Evolutionary conservation across 805 yeast species (phyloP).

Genomic region (Kodamaea kaohsiungensis): DNA sequence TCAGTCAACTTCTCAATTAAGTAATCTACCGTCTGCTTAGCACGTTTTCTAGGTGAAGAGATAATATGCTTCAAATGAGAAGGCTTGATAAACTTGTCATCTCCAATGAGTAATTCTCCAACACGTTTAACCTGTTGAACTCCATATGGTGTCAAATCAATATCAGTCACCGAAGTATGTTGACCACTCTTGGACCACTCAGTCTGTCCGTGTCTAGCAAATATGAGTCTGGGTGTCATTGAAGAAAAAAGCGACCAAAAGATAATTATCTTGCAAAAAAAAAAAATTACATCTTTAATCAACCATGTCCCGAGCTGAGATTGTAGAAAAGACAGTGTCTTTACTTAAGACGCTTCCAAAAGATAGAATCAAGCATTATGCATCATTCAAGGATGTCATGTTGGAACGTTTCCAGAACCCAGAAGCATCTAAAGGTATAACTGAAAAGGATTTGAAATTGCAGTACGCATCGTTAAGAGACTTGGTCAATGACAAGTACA

Average conservation of each 20-base stretch:
- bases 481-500: conserved; percentile 60
- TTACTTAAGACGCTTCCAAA: conserved; percentile 64
- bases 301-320: conserved; percentile 38
- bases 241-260: neutral
- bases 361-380: conserved; percentile 66
- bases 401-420: conserved; percentile 41
- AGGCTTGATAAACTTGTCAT: conserved; percentile 59
- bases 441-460: conserved; percentile 54
- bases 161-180: conserved; percentile 83
- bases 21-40: conserved; percentile 70
- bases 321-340: conserved; percentile 57
- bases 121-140: conserved; percentile 73
- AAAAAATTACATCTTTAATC: conserved; percentile 5
- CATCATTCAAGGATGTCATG: conserved; percentile 70
- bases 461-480: conserved; percentile 62
- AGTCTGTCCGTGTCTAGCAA: conserved; percentile 87
- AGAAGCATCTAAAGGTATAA: conserved; percentile 35
- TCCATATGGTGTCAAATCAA: conserved; percentile 77
- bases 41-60: conserved; percentile 81
- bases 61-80: conserved; percentile 60
- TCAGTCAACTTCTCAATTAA: conserved; percentile 52
- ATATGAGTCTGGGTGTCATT: conserved; percentile 63
- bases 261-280: neutral
- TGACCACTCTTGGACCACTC: conserved; percentile 96
- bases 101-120: conserved; percentile 67